Percentiles rank a stretch among this genome's conserved stretches.
Evolutionary conservation across 73 alveolate species (phyloP).

Genomic region (Effrenium voratum): DNA sequence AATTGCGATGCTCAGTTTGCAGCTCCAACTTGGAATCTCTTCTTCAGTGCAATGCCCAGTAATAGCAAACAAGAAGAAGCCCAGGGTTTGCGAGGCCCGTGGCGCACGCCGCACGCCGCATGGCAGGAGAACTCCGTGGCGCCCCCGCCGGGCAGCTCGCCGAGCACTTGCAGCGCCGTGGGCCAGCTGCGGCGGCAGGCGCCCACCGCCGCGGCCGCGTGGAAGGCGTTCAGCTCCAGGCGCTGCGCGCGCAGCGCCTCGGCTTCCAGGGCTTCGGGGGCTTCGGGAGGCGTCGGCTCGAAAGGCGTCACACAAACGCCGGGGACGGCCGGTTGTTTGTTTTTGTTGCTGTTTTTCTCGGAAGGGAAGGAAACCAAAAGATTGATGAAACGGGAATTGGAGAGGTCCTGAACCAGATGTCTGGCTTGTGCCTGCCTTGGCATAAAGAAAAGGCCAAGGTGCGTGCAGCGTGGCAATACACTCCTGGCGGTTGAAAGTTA

Average conservation of each 20-base stretch:
- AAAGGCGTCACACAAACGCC: no score
- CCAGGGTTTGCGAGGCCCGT: no score
- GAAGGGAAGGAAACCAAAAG: not conserved
- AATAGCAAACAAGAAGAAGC: no score
- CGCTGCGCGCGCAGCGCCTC: slow-evolving; percentile 19
- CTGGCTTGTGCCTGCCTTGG: no score
- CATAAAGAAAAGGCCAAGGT: not conserved
- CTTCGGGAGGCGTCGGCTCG: no score
- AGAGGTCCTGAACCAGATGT: not conserved
- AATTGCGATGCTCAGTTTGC: no score
- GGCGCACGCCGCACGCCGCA: no score
- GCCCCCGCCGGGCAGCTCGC: not conserved
- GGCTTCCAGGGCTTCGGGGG: not conserved
- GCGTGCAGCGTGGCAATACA: not conserved
- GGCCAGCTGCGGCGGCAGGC: slow-evolving; percentile 14
- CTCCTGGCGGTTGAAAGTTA: slow-evolving; percentile 16
- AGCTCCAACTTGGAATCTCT: not conserved
- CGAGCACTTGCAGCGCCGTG: not conserved
- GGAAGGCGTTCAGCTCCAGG: slow-evolving; percentile 50
- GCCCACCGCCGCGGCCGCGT: slow-evolving; percentile 20
- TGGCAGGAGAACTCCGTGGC: not conserved
- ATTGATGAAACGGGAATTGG: not conserved
- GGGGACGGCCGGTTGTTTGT: no score
- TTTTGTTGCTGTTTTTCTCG: no score
- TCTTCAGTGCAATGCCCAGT: not conserved